Conservation (phyloP, 345 rosid species). For the Clausena lansium region DNA sequence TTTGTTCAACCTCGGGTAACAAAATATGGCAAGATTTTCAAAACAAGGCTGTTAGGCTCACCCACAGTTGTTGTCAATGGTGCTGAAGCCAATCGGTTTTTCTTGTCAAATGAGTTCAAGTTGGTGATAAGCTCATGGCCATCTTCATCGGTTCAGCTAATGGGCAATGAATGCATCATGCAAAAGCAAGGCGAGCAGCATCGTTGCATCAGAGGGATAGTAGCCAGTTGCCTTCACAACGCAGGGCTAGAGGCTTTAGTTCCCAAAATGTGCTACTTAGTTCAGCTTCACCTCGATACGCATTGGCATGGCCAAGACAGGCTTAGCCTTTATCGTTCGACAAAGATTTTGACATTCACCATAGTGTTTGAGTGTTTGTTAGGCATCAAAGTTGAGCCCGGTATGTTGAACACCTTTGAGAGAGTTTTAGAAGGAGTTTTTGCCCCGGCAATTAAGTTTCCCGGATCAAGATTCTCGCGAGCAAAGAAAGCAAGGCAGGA, state of each 20-base stretch:
- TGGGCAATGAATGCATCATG: slow-evolving; percentile 72
- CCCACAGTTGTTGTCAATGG: slow-evolving; percentile 65
- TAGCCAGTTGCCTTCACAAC: slow-evolving; percentile 42
- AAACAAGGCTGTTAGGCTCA: slow-evolving; percentile 69
- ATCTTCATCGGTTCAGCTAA: slow-evolving; percentile 60
- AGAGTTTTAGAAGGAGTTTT: slow-evolving; percentile 73
- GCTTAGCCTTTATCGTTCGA: slow-evolving; percentile 46
- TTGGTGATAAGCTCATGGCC: slow-evolving; percentile 85
- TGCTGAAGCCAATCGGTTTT: slow-evolving; percentile 60
- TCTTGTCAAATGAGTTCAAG: slow-evolving; percentile 70
- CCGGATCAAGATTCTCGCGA: slow-evolving; percentile 52
- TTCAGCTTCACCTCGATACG: slow-evolving; percentile 39
- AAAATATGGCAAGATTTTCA: slow-evolving; percentile 63
- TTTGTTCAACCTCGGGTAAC: slow-evolving; percentile 55
- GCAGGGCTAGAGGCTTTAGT: slow-evolving; percentile 45
- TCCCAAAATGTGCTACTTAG: slow-evolving; percentile 51
- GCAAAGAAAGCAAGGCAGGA: slow-evolving; percentile 66
- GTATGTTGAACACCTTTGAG: slow-evolving; percentile 51
- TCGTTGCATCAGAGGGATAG: slow-evolving; percentile 41
- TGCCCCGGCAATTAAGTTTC: slow-evolving; percentile 47
- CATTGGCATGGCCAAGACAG: slow-evolving; percentile 45
- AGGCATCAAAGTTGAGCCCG: slow-evolving; percentile 50
- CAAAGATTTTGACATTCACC: slow-evolving; percentile 52
- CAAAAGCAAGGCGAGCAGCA: slow-evolving; percentile 62
- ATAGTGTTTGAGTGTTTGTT: slow-evolving; percentile 61